phyloP scores from a whole-genome alignment of 139 green algal genomes.

The Nannochloris sp. region DNA sequence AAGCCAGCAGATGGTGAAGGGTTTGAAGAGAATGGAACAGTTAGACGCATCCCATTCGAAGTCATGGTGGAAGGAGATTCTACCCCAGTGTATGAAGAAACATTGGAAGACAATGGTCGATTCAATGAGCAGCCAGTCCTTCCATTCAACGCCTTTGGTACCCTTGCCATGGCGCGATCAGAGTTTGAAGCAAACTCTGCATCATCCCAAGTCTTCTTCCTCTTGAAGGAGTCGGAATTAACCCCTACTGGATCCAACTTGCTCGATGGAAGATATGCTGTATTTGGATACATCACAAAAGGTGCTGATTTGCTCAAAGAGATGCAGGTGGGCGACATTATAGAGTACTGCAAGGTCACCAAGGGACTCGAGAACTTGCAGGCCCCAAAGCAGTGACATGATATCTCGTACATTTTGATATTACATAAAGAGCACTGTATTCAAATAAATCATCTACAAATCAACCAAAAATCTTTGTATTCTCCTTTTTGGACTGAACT shows the following conservation, averaged over 20 bases:
- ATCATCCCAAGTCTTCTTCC: constrained; percentile 86
- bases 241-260: constrained; percentile 94
- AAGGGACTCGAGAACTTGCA: constrained; percentile 64
- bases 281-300: constrained; percentile 93
- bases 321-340: constrained; percentile 65
- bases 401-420: too few relatives aligned
- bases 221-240: constrained; percentile 97
- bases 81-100: constrained; percentile 88
- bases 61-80: constrained; percentile 80
- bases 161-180: constrained; percentile 80
- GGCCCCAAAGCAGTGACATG: background rate
- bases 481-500: constrained; percentile 1
- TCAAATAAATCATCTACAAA: too few relatives aligned
- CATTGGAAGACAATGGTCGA: constrained; percentile 82
- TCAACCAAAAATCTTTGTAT: constrained; percentile 8
- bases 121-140: constrained; percentile 83
- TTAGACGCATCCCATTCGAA: constrained; percentile 86
- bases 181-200: constrained; percentile 96
- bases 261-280: constrained; percentile 91
- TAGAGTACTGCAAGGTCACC: constrained; percentile 72
- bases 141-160: constrained; percentile 98
- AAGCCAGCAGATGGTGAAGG: constrained; percentile 63
- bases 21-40: constrained; percentile 41
- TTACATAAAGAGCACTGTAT: too few relatives aligned
- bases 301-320: constrained; percentile 38